Evolutionary conservation across 2,329 filamentous ascomycete species (phyloP), one percentile per base, ranked within the genome.

Genomic region (Xylariaceae sp.): DNA sequence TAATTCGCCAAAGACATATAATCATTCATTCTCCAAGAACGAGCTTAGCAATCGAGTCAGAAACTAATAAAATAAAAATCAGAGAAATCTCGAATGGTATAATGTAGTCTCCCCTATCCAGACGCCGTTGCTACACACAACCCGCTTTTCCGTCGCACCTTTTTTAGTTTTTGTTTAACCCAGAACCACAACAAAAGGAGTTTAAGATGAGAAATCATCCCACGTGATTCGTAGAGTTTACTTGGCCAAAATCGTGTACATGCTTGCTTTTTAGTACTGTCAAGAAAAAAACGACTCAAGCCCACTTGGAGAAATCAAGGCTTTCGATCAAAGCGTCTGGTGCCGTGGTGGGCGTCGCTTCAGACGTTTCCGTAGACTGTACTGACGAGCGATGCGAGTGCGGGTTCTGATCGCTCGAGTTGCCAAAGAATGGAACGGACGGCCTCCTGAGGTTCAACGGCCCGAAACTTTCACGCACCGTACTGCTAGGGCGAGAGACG

Each of bases 381-480:
- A 73, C 66, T n/a, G 73, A 78, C 5, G 74, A 76, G 29, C 77
- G 68, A 41, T 81, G 76, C 36, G 74, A 78, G 60, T 81, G 76
- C 36, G 74, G 78, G 60, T 48, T 66, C 48, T 71, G 67, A 46
- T 81, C 76, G 54, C 69, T 77, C 4, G 70, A 68, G 43, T 63
- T 73, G 2, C 74, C 74, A 48, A 81, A 75, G 53, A 82, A 82
- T 2, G 78, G 78, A 2, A 82, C 77, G 23, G 77, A 81, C n/a
- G 77, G 72, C 42, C 78, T 38, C 23, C 46, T 41, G 11, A 42
- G 67, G 35, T 78, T 68, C 27, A 83, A 64, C 50, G 72, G 78
- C 50, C 63, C 76, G 41, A 81, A 69, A 51, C 76, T 81, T 49
- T 82, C 78, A 11, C 79, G 68, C 34, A 81, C 67, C 14, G 69